Evolutionary conservation across 176 grass and related monocot species (phyloP).

Genomic region (Zoysia japonica): DNA sequence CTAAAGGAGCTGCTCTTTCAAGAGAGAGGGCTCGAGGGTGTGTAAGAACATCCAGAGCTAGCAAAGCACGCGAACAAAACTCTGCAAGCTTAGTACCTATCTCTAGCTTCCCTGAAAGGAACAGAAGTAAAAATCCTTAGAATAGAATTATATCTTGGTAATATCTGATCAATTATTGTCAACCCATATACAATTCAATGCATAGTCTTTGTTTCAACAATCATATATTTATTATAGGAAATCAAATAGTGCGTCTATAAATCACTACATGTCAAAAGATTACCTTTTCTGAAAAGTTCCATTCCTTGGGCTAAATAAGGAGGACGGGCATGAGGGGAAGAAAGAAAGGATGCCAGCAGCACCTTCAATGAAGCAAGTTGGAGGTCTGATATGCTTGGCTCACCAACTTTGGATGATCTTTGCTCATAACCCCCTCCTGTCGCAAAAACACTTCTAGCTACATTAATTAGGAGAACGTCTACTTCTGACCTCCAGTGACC

Average conservation of each 20-base stretch:
- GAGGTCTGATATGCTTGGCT: conserved; percentile 51
- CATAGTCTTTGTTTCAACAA: conserved; percentile 27
- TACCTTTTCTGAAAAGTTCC: conserved; percentile 80
- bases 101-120: conserved; percentile 79
- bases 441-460: conserved; percentile 60
- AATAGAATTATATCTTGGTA: neutral
- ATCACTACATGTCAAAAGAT: conserved; percentile 9
- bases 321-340: conserved; percentile 56
- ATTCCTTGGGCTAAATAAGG: conserved; percentile 73
- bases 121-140: conserved; percentile 26
- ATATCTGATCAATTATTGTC: neutral
- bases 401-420: conserved; percentile 37
- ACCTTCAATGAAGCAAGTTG: conserved; percentile 68
- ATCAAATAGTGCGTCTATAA: neutral
- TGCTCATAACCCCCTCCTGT: conserved; percentile 35
- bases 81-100: conserved; percentile 57
- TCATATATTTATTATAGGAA: neutral
- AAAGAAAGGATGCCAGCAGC: conserved; percentile 79
- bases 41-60: conserved; percentile 80
- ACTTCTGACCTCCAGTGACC: conserved; percentile 65
- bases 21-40: conserved; percentile 76
- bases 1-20: conserved; percentile 36
- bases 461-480: conserved; percentile 69
- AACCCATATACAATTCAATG: conserved; percentile 7
- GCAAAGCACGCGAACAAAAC: conserved; percentile 64